These are phyloP conservation scores for Oryza meridionalis DNA, from an alignment of 176 grass and related monocot species.

Conservation along the genomic window DNA sequence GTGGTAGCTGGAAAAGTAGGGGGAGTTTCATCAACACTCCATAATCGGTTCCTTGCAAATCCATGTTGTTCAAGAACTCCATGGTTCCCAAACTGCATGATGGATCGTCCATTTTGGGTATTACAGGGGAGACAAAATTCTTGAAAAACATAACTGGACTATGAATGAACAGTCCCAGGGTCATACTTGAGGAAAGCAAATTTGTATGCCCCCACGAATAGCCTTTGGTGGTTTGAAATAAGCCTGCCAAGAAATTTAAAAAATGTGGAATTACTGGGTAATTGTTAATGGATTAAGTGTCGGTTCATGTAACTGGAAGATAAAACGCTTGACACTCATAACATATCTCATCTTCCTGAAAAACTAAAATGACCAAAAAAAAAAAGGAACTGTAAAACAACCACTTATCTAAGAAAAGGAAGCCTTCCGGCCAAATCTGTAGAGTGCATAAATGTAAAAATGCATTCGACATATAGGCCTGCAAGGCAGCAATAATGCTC, in stretches of 20 bases:
- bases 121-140: constrained; percentile 4
- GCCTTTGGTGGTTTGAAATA: constrained; percentile 77
- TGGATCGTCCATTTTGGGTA: constrained; percentile 8
- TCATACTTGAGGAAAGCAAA: constrained; percentile 78
- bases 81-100: constrained; percentile 64
- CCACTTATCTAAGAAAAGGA: neutral
- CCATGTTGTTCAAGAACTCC: constrained; percentile 76
- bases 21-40: constrained; percentile 65
- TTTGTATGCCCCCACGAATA: constrained; percentile 71
- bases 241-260: constrained; percentile 39
- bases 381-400: neutral
- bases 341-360: neutral
- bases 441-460: neutral
- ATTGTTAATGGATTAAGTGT: neutral
- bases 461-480: neutral
- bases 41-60: constrained; percentile 74
- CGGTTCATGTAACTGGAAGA: neutral
- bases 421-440: neutral
- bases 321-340: neutral
- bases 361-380: neutral
- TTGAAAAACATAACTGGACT: constrained; percentile 22
- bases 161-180: neutral
- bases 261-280: neutral
- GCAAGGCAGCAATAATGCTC: neutral
- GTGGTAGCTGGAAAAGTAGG: constrained; percentile 49